Evolutionary conservation across 306 rosid genomes (phyloP).

Genomic region (Dryas octopetala): DNA sequence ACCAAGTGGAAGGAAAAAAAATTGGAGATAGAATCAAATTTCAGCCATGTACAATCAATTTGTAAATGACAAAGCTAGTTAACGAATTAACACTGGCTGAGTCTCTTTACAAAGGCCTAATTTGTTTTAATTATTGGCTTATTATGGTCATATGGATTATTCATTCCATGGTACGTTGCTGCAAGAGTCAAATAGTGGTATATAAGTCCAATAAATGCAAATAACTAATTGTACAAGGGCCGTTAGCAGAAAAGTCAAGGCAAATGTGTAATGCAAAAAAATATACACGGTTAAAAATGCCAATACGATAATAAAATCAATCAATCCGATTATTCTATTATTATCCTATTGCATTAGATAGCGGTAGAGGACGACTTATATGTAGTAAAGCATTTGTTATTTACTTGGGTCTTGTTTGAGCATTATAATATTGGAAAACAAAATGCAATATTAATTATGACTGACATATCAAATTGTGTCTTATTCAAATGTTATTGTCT

Average conservation of each 20-base stretch:
- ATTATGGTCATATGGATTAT: neutral
- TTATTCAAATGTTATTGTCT: neutral
- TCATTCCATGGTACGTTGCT: neutral
- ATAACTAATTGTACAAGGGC: neutral
- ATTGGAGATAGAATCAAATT: neutral
- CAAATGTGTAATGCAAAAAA: neutral
- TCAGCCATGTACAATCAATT: neutral
- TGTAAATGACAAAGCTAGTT: neutral
- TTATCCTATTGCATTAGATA: neutral
- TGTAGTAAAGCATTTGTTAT: neutral
- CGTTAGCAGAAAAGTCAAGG: neutral
- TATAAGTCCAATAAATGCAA: neutral
- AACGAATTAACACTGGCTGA: neutral
- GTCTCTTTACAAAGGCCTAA: neutral
- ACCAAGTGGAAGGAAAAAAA: neutral
- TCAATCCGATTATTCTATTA: neutral
- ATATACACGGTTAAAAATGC: neutral
- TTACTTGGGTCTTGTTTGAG: neutral
- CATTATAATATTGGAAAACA: neutral
- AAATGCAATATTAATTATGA: neutral
- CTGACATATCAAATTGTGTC: neutral
- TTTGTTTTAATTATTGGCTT: slow-evolving; percentile 10
- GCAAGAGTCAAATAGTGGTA: neutral
- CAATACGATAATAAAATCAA: neutral
- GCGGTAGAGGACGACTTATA: neutral